phyloP scores from a whole-genome alignment of 2,329 filamentous ascomycete genomes.

The Penicillium sp. region DNA sequence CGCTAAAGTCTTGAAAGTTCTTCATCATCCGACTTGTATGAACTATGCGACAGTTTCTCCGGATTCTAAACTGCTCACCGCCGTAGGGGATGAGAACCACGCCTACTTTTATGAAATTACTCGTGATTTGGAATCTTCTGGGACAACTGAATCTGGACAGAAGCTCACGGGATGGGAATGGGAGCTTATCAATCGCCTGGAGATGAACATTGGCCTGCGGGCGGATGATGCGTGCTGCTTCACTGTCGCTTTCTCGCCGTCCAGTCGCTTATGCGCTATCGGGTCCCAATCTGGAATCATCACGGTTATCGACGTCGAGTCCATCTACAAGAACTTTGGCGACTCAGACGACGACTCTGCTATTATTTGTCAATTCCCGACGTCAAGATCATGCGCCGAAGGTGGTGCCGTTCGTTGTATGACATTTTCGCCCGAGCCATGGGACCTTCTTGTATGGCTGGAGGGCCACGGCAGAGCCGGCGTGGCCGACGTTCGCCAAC shows the following conservation, averaged over 20 bases:
- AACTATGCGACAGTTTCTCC: conserved; percentile 95
- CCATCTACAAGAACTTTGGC: conserved; percentile 25
- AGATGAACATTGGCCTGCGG: conserved; percentile 41
- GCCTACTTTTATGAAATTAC: conserved; percentile 72
- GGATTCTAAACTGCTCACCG: conserved; percentile 74
- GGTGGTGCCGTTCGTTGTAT: conserved; percentile 84
- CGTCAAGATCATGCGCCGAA: conserved; percentile 68
- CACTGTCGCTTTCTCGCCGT: conserved; percentile 50
- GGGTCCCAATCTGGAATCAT: conserved; percentile 51
- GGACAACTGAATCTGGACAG: conserved; percentile 30
- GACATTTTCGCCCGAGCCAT: conserved; percentile 85
- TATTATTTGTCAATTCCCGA: conserved; percentile 72
- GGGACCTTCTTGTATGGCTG: conserved; percentile 89
- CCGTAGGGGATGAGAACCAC: conserved; percentile 82
- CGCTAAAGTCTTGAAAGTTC: conserved; percentile 64
- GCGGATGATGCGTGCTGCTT: conserved; percentile 48
- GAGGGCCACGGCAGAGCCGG: conserved; percentile 67
- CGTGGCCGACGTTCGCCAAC: conserved; percentile 48
- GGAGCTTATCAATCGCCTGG: conserved; percentile 39
- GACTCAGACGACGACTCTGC: conserved; percentile 34
- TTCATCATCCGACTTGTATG: conserved; percentile 78
- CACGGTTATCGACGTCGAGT: conserved; percentile 44
- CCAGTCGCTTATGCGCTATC: conserved; percentile 49
- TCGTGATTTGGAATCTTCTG: conserved; percentile 29
- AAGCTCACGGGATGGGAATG: conserved; percentile 43